A percentile compares a stretch with the other conserved stretches of the same genome.
Evolutionary conservation across 495 filamentous ascomycete species (phyloP).

Genomic region (Aspergillus sparsus): DNA sequence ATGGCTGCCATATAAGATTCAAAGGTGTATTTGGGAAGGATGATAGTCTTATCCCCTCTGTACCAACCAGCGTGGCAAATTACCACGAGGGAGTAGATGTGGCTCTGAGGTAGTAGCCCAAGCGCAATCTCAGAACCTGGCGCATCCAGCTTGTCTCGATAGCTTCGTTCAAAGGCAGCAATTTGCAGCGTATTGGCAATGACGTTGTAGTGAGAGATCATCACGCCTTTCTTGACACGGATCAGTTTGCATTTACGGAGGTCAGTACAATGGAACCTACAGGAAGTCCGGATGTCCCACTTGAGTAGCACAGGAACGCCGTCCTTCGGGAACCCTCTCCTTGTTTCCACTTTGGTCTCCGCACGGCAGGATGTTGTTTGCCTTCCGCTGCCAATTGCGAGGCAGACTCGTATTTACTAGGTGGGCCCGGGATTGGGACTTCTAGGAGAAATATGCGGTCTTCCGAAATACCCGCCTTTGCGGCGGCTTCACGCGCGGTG

Average conservation of each 20-base stretch:
- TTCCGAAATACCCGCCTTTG: conserved; percentile 65
- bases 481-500: conserved; percentile 68
- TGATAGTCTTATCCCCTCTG: conserved; percentile 75
- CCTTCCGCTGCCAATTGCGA: conserved; percentile 68
- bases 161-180: conserved; percentile 51
- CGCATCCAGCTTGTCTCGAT: conserved; percentile 40
- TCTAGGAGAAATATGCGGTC: conserved; percentile 75
- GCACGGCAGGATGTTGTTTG: conserved; percentile 58
- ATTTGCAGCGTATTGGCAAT: conserved; percentile 80
- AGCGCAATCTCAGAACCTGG: conserved; percentile 61
- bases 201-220: conserved; percentile 90
- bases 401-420: conserved; percentile 66
- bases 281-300: conserved; percentile 83
- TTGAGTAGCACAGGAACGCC: conserved; percentile 87
- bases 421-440: conserved; percentile 56
- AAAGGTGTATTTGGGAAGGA: conserved; percentile 86
- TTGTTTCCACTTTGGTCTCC: conserved; percentile 65
- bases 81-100: conserved; percentile 84
- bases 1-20: conserved; percentile 63
- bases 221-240: conserved; percentile 90
- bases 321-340: conserved; percentile 75
- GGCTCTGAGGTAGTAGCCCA: conserved; percentile 78
- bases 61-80: conserved; percentile 68
- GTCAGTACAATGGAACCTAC: too few species aligned
- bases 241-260: too few species aligned